Conservation (phyloP, 2,329 filamentous ascomycete genomes). For the Calycina marina region DNA sequence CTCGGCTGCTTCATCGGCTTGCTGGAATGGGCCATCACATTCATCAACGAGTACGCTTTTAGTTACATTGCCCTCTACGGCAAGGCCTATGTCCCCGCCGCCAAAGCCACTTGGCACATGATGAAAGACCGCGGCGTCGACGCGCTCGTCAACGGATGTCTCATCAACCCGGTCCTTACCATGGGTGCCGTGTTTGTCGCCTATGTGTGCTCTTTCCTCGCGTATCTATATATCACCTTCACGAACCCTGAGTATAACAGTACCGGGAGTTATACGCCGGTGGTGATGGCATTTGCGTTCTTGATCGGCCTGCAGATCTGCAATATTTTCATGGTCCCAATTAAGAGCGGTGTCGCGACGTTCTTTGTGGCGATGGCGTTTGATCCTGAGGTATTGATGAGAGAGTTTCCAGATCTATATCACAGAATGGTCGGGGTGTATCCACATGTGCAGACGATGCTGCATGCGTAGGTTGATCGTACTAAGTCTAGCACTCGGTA, state of each 20-base stretch:
- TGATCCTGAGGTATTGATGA: constrained; percentile 60
- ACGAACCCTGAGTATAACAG: constrained; percentile 68
- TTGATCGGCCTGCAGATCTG: constrained; percentile 81
- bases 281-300: constrained; percentile 75
- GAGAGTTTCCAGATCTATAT: constrained; percentile 72
- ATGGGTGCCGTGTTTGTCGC: constrained; percentile 75
- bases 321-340: constrained; percentile 77
- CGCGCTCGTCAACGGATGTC: constrained; percentile 55
- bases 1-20: constrained; percentile 63
- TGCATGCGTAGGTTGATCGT: constrained; percentile 18
- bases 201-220: constrained; percentile 66
- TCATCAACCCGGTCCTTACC: constrained; percentile 38
- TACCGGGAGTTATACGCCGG: constrained; percentile 52
- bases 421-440: constrained; percentile 67
- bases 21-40: constrained; percentile 73
- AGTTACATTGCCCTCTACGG: constrained; percentile 89
- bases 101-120: constrained; percentile 55
- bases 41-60: constrained; percentile 86
- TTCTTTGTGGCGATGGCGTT: constrained; percentile 71
- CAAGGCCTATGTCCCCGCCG: constrained; percentile 71
- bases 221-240: constrained; percentile 76
- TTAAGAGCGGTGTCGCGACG: constrained; percentile 80
- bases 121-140: constrained; percentile 87
- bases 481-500: too few relatives aligned
- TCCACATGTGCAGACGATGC: constrained; percentile 62